These are phyloP conservation scores for Phytopythium vexans DNA, from an alignment of 352 stramenopile species.

Conservation along the genomic window DNA sequence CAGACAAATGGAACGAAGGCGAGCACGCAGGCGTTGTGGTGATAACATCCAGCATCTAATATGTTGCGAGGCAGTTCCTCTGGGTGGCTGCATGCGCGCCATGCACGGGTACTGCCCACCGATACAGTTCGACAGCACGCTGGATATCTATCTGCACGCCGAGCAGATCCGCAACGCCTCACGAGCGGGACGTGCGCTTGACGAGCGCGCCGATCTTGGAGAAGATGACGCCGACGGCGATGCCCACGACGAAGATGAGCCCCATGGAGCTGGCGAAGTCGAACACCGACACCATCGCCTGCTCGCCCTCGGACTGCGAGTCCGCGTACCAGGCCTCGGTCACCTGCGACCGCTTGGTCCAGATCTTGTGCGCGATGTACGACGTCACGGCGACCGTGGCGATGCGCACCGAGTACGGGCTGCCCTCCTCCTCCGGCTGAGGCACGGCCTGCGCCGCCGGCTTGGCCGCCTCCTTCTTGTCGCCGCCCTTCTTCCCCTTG, in stretches of 20 bases:
- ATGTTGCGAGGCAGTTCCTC: too few relatives aligned
- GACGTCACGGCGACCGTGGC: constrained; percentile 63
- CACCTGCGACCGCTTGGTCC: constrained; percentile 64
- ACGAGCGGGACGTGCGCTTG: constrained; percentile 11
- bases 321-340: constrained; percentile 66
- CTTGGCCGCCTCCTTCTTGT: constrained; percentile 2
- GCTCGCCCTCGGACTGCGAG: constrained; percentile 46
- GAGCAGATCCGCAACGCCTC: neutral
- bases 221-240: constrained; percentile 55
- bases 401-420: constrained; percentile 51
- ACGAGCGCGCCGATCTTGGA: constrained; percentile 33
- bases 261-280: constrained; percentile 82
- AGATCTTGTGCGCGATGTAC: constrained; percentile 77
- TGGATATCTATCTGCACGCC: too few relatives aligned
- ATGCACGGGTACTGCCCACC: too few relatives aligned
- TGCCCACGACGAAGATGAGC: constrained; percentile 64
- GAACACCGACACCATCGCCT: constrained; percentile 65
- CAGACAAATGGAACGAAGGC: too few relatives aligned
- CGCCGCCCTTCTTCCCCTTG: constrained; percentile 4
- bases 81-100: too few relatives aligned
- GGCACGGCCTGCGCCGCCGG: neutral
- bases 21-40: too few relatives aligned
- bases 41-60: too few relatives aligned
- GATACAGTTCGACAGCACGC: too few relatives aligned
- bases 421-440: constrained; percentile 12